These are phyloP conservation scores for Ophiostoma himal-ulmi DNA, from an alignment of 2,329 filamentous ascomycete genomes.

Conservation along the genomic window DNA sequence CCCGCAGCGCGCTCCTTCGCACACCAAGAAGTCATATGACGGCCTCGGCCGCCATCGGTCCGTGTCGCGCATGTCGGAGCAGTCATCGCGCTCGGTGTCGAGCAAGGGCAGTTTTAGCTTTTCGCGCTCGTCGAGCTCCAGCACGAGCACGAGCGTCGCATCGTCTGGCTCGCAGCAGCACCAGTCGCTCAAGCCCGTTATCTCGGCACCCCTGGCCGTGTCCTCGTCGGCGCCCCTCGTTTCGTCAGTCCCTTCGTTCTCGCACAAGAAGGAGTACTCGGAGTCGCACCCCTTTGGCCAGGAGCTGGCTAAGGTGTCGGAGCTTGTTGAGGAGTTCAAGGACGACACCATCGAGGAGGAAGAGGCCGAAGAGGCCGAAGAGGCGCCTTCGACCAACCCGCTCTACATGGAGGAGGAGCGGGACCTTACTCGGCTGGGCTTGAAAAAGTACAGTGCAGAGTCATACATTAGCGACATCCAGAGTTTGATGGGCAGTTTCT, in stretches of 20 bases:
- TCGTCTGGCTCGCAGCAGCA: constrained; percentile 36
- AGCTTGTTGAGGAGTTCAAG: constrained; percentile 82
- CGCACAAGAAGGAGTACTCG: constrained; percentile 34
- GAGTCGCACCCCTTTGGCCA: constrained; percentile 72
- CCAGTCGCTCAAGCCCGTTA: constrained; percentile 14
- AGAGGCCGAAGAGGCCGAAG: neutral
- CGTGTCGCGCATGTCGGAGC: constrained; percentile 49
- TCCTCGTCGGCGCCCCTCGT: constrained; percentile 1
- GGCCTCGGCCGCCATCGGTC: constrained; percentile 49
- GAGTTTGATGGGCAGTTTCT: constrained; percentile 58
- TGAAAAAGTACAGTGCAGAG: constrained; percentile 67
- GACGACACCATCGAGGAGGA: constrained; percentile 39
- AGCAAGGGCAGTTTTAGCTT: constrained; percentile 53
- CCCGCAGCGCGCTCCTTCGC: constrained; percentile 72
- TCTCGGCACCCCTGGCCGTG: neutral
- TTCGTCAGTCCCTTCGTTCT: neutral
- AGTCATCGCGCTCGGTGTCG: constrained; percentile 48
- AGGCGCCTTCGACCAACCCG: constrained; percentile 2
- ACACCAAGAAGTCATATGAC: constrained; percentile 80
- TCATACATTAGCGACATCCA: constrained; percentile 82
- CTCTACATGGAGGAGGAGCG: constrained; percentile 65
- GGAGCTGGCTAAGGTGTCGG: constrained; percentile 86
- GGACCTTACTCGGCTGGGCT: constrained; percentile 61
- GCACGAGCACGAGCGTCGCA: constrained; percentile 44
- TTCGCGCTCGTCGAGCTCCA: constrained; percentile 53